phyloP scores from a whole-genome alignment of 108 stramenopile genomes.

The Aurantiochytrium sp. region DNA sequence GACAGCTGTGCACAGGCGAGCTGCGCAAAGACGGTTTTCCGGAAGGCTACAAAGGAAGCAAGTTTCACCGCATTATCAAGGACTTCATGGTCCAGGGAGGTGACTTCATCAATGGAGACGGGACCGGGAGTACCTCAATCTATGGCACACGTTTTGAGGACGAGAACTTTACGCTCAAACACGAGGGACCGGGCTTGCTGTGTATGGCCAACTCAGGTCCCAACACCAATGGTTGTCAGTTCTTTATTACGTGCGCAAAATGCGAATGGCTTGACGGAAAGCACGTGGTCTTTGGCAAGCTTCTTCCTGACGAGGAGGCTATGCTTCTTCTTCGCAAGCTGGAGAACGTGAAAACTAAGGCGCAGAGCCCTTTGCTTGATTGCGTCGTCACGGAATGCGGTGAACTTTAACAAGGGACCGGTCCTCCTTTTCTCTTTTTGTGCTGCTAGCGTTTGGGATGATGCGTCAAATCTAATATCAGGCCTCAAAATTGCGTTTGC shows the following conservation, averaged over 20 bases:
- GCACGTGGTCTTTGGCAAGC: slow-evolving; percentile 19
- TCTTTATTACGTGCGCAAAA: slow-evolving; percentile 87
- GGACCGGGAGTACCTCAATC: slow-evolving; percentile 80
- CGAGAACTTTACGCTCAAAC: slow-evolving; percentile 84
- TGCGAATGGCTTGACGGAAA: slow-evolving; percentile 89
- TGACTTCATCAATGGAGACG: slow-evolving; percentile 53
- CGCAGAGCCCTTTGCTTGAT: background rate
- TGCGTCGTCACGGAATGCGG: background rate
- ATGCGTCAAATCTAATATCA: no score
- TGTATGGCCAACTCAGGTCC: slow-evolving; percentile 88
- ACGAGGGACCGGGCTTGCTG: slow-evolving; percentile 69
- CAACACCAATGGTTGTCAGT: slow-evolving; percentile 86
- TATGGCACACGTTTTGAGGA: slow-evolving; percentile 75
- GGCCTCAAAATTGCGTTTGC: no score
- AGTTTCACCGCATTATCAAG: slow-evolving; percentile 80
- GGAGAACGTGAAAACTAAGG: background rate
- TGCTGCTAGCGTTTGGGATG: no score
- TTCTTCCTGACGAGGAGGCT: background rate
- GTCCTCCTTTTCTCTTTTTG: no score
- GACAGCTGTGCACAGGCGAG: slow-evolving; percentile 45
- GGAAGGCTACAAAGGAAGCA: slow-evolving; percentile 54
- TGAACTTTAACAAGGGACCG: background rate
- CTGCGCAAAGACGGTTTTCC: slow-evolving; percentile 65
- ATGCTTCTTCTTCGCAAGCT: slow-evolving; percentile 3
- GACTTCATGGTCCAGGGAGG: slow-evolving; percentile 93